Evolutionary conservation across 2,329 filamentous ascomycete genomes (phyloP).

Genomic region (Canariomyces notabilis): DNA sequence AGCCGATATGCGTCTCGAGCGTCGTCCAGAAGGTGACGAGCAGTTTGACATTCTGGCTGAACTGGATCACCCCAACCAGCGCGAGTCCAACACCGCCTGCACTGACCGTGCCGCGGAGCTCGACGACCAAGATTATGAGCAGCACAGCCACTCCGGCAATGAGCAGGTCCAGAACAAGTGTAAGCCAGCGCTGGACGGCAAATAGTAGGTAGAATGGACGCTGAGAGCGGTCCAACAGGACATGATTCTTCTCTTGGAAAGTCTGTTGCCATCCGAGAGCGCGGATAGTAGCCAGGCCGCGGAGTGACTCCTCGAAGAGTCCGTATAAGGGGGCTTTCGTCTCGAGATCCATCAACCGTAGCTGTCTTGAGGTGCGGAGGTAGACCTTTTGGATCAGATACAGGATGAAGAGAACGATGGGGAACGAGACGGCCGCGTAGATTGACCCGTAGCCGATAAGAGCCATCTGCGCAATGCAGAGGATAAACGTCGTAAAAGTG

Average conservation of each 20-base stretch:
- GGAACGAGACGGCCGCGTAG: slow-evolving; percentile 41
- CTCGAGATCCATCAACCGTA: slow-evolving; percentile 50
- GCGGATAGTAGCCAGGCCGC: slow-evolving; percentile 45
- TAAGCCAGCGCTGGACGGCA: slow-evolving; percentile 52
- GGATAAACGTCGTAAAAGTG: slow-evolving; percentile 23
- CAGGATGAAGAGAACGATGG: slow-evolving; percentile 34
- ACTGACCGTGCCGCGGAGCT: slow-evolving; percentile 28
- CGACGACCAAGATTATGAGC: slow-evolving; percentile 33
- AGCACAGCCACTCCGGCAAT: slow-evolving; percentile 34
- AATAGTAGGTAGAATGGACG: slow-evolving; percentile 53
- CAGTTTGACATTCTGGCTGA: slow-evolving; percentile 23
- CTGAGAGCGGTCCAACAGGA: slow-evolving; percentile 49
- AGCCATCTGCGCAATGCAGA: slow-evolving; percentile 38
- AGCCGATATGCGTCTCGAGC: slow-evolving; percentile 30
- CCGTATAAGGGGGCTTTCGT: slow-evolving; percentile 46
- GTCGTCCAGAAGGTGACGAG: slow-evolving; percentile 29
- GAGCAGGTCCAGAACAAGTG: slow-evolving; percentile 35
- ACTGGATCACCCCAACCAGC: slow-evolving; percentile 29
- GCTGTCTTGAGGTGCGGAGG: slow-evolving; percentile 46
- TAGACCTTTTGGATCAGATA: slow-evolving; percentile 44
- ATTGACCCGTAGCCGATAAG: slow-evolving; percentile 41
- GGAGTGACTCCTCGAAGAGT: slow-evolving; percentile 43
- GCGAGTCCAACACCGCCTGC: slow-evolving; percentile 31
- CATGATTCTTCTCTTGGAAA: slow-evolving; percentile 40
- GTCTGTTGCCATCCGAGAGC: slow-evolving; percentile 50